phyloP scores from a whole-genome alignment of 495 filamentous ascomycete species.

The Bathelium albidoporum region DNA sequence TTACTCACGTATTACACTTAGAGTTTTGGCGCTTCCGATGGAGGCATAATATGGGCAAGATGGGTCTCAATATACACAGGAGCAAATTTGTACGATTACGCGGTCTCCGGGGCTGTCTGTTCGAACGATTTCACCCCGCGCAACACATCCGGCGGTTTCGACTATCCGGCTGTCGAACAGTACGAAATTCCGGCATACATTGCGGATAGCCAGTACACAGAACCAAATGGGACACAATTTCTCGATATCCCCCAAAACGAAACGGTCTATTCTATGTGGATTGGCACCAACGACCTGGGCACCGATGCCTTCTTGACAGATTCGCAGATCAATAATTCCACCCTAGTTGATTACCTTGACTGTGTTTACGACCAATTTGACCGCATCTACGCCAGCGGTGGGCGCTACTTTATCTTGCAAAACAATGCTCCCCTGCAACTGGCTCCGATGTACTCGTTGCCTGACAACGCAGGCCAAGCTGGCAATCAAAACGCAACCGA shows the following conservation, averaged over 20 bases:
- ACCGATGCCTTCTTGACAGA: conserved; percentile 51
- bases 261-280: conserved; percentile 66
- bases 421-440: conserved; percentile 55
- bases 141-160: conserved; percentile 30
- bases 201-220: conserved; percentile 43
- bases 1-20: background rate
- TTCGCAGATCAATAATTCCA: conserved; percentile 34
- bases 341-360: conserved; percentile 39
- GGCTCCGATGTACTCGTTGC: conserved; percentile 47
- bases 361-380: conserved; percentile 54
- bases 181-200: conserved; percentile 62
- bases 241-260: conserved; percentile 41
- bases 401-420: conserved; percentile 57
- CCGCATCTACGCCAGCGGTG: conserved; percentile 51
- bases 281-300: conserved; percentile 70
- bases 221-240: conserved; percentile 37
- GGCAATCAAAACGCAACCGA: conserved; percentile 47
- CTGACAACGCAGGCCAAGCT: conserved; percentile 39
- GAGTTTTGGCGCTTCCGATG: conserved; percentile 40
- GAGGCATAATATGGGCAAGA: conserved; percentile 59
- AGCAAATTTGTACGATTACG: conserved; percentile 60
- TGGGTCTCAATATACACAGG: conserved; percentile 46
- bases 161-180: conserved; percentile 51
- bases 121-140: conserved; percentile 54
- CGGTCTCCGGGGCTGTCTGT: conserved; percentile 58